A percentile compares a stretch with the other conserved stretches of the same genome.
phyloP scores from a whole-genome alignment of 768 basidiomycete species.

The Erythrobasidium yunnanense region DNA sequence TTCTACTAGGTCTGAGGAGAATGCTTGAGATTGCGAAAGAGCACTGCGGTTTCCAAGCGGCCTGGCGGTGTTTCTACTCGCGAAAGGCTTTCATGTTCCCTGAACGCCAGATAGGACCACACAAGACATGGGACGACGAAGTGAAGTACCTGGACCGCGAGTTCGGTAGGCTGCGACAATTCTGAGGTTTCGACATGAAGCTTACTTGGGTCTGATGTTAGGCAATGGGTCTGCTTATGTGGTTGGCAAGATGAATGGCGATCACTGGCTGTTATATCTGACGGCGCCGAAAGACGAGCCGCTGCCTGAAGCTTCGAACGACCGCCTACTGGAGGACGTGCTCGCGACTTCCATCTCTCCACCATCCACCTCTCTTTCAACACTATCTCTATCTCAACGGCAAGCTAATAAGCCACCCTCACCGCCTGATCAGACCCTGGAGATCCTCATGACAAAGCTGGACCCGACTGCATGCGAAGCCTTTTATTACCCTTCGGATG shows the following conservation, averaged over 20 bases:
- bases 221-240: conserved; percentile 75
- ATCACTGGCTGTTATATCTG: conserved; percentile 96
- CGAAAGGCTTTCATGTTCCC: conserved; percentile 99
- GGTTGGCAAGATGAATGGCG: conserved; percentile 92
- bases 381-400: not conserved
- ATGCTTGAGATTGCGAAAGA: conserved; percentile 77
- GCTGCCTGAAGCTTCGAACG: conserved; percentile 25
- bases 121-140: conserved; percentile 86
- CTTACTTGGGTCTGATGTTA: not conserved
- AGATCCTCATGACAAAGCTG: conserved; percentile 93
- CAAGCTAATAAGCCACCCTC: conserved; percentile 28
- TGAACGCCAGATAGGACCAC: conserved; percentile 82
- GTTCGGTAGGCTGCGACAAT: conserved; percentile 50
- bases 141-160: conserved; percentile 81
- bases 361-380: conserved; percentile 30
- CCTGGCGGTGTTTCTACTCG: conserved; percentile 86
- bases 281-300: conserved; percentile 52
- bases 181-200: not conserved
- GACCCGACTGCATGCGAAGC: conserved; percentile 60
- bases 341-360: conserved; percentile 34
- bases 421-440: conserved; percentile 77
- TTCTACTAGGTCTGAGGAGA: conserved; percentile 83
- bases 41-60: conserved; percentile 42
- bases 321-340: conserved; percentile 23
- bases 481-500: conserved; percentile 54